These are phyloP conservation scores for Zopfia rhizophila DNA, from an alignment of 2,329 filamentous ascomycete genomes.

Conservation along the genomic window DNA sequence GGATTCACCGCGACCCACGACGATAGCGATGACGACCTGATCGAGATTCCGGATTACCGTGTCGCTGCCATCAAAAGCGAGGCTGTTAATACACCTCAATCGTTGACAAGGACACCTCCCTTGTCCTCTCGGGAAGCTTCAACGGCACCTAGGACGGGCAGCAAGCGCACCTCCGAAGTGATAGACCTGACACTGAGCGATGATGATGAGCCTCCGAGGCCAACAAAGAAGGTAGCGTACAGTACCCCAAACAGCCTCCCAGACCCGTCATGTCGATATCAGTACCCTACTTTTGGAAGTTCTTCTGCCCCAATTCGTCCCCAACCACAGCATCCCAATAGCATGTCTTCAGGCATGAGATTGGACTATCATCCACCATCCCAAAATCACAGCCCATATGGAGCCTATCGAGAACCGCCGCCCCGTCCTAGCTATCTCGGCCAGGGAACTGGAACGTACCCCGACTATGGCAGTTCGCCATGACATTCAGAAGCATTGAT, in stretches of 20 bases:
- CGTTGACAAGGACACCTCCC: constrained; percentile 56
- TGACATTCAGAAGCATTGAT: constrained; percentile 28
- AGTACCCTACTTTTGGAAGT: constrained; percentile 32
- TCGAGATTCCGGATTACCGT: constrained; percentile 56
- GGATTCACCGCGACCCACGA: constrained; percentile 41
- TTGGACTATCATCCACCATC: constrained; percentile 36
- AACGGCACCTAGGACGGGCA: constrained; percentile 45
- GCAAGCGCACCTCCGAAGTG: constrained; percentile 58
- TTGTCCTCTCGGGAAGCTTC: constrained; percentile 57
- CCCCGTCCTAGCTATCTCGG: constrained; percentile 26
- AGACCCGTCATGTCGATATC: constrained; percentile 43
- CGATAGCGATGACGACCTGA: constrained; percentile 57
- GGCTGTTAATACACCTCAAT: constrained; percentile 46
- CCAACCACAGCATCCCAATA: constrained; percentile 25
- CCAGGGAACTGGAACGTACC: constrained; percentile 38
- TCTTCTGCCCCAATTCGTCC: constrained; percentile 31
- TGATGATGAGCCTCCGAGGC: constrained; percentile 56
- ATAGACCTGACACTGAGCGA: constrained; percentile 62
- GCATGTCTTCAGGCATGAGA: constrained; percentile 24
- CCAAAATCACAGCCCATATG: constrained; percentile 29
- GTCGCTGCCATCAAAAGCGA: constrained; percentile 55
- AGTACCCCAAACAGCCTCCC: constrained; percentile 49
- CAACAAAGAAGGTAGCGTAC: constrained; percentile 55
- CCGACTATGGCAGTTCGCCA: constrained; percentile 39
- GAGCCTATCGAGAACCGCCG: constrained; percentile 34